These are phyloP conservation scores for Botrytis byssoidea DNA, from an alignment of 2,329 filamentous ascomycete genomes.

Conservation along the genomic window DNA sequence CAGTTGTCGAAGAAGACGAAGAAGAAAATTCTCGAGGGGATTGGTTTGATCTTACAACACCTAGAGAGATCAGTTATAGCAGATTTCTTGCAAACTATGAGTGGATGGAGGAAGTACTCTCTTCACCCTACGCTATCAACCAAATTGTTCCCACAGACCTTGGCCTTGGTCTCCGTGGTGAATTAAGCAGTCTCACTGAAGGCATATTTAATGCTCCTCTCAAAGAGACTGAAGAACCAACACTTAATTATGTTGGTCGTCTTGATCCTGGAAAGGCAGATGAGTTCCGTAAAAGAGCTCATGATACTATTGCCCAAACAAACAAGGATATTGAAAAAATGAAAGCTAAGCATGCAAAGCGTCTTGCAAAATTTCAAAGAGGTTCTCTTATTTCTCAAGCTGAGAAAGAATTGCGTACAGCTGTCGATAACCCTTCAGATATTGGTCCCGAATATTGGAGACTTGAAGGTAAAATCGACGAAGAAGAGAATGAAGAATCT, in stretches of 20 bases:
- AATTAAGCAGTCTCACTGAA: conserved; percentile 76
- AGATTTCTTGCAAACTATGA: conserved; percentile 95
- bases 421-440: conserved; percentile 55
- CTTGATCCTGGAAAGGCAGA: conserved; percentile 75
- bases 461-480: conserved; percentile 57
- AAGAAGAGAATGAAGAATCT: conserved; percentile 46
- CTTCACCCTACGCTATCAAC: conserved; percentile 80
- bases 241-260: conserved; percentile 53
- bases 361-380: conserved; percentile 71
- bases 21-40: conserved; percentile 86
- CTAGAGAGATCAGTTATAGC: conserved; percentile 81
- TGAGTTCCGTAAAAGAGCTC: conserved; percentile 78
- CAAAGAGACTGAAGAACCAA: conserved; percentile 45
- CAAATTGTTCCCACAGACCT: conserved; percentile 87
- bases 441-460: conserved; percentile 61
- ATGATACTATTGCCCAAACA: conserved; percentile 68
- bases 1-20: conserved; percentile 59
- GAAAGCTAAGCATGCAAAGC: conserved; percentile 73
- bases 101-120: conserved; percentile 98
- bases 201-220: conserved; percentile 74
- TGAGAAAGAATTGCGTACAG: conserved; percentile 71
- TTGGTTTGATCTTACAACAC: conserved; percentile 84
- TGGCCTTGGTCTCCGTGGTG: conserved; percentile 79
- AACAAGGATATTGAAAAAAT: conserved; percentile 81
- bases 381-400: conserved; percentile 68